Conservation (phyloP, 306 rosid species). For the Trifolium pratense region DNA sequence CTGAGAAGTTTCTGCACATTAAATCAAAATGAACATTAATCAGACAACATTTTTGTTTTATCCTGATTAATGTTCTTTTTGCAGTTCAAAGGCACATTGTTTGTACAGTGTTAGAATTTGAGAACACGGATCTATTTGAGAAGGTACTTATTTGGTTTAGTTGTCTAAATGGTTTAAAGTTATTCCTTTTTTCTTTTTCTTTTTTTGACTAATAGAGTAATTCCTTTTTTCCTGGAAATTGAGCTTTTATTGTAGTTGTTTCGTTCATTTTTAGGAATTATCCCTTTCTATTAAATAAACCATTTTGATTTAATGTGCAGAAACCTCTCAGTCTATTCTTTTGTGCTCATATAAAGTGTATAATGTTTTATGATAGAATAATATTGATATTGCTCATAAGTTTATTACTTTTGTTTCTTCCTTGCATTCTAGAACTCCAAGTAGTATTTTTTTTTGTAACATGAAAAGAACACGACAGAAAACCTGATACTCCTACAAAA, state of each 20-base stretch:
- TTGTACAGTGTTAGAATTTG: slow-evolving; percentile 68
- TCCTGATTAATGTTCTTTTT: no score
- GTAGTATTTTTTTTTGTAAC: slow-evolving; percentile 30
- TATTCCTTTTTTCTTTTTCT: slow-evolving; percentile 36
- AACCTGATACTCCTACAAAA: slow-evolving; percentile 21
- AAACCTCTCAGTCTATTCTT: slow-evolving; percentile 73
- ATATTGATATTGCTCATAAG: no score
- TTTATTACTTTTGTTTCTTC: no score
- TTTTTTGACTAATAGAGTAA: no score
- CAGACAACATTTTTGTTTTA: no score
- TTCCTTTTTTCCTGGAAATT: slow-evolving; percentile 11
- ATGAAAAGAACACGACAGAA: slow-evolving; percentile 21
- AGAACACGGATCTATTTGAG: slow-evolving; percentile 94
- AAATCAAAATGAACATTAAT: no score
- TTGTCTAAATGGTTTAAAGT: slow-evolving; percentile 15
- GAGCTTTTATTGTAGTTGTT: not conserved
- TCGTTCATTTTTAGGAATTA: slow-evolving; percentile 15
- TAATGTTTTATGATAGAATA: no score
- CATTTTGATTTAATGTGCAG: slow-evolving; percentile 53
- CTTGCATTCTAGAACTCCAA: no score
- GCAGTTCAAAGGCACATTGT: no score
- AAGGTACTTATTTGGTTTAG: slow-evolving; percentile 61
- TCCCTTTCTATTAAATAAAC: slow-evolving; percentile 5
- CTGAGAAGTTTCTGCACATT: no score
- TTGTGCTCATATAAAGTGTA: no score